A percentile compares a stretch with the other conserved stretches of the same genome.
These are phyloP conservation scores for Pyrus bretschneideri DNA, from an alignment of 306 rosid genomes.

Conservation along the genomic window DNA sequence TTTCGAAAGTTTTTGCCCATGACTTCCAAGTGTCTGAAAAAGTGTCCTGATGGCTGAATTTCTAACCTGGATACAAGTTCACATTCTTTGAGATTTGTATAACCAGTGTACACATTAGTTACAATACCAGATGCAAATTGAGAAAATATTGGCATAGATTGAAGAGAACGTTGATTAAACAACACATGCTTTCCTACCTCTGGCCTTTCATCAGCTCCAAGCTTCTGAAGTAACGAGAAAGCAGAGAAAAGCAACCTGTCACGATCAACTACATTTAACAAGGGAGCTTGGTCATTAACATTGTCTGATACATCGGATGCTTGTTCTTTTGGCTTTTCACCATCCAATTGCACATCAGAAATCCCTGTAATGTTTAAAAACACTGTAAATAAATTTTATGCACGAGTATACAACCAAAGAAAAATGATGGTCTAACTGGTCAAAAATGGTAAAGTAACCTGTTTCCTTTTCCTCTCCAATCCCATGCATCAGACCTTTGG, in stretches of 20 bases:
- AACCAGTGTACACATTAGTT: not conserved
- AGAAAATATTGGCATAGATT: not conserved
- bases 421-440: conserved; percentile 7
- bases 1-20: conserved; percentile 86
- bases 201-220: conserved; percentile 97
- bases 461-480: conserved; percentile 46
- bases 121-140: not conserved
- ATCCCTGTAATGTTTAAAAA: conserved; percentile 18
- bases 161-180: not conserved
- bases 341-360: conserved; percentile 32
- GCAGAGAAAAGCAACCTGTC: conserved; percentile 70
- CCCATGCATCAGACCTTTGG: conserved; percentile 59
- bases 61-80: conserved; percentile 57
- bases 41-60: conserved; percentile 94
- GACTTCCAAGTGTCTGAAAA: conserved; percentile 86
- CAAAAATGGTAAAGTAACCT: conserved; percentile 39
- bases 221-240: conserved; percentile 84
- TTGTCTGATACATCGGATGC: conserved; percentile 22
- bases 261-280: conserved; percentile 39
- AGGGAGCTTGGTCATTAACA: conserved; percentile 33
- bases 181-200: conserved; percentile 49
- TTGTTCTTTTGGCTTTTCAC: conserved; percentile 34
- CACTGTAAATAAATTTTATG: not conserved
- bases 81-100: not conserved
- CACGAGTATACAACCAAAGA: not conserved